A percentile compares a stretch with the other conserved stretches of the same genome.
These are phyloP conservation scores for Leccinum imitatum DNA, from an alignment of 768 basidiomycete genomes.

Conservation along the genomic window DNA sequence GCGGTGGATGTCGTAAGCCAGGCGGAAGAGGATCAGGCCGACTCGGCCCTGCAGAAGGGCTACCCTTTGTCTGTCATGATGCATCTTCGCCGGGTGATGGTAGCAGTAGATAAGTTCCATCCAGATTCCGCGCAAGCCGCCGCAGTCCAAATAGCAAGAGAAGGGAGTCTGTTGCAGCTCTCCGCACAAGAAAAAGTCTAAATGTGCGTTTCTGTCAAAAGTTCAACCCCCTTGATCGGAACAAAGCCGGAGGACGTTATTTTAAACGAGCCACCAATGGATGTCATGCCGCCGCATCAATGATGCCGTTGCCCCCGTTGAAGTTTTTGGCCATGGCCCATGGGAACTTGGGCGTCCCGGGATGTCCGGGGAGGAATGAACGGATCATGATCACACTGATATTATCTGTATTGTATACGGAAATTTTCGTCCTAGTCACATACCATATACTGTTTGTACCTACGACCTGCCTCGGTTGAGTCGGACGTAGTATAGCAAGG, in stretches of 20 bases:
- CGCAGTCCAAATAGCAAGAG: neutral
- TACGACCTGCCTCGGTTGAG: neutral
- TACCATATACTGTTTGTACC: neutral
- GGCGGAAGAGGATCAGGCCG: neutral
- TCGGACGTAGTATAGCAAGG: neutral
- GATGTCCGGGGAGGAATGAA: neutral
- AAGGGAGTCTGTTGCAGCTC: neutral
- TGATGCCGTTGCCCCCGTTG: neutral
- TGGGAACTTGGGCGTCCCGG: neutral
- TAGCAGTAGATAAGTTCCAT: neutral
- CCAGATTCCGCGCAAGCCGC: neutral
- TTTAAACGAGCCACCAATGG: neutral
- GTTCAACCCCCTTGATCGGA: conserved; percentile 8
- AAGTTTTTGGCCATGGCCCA: neutral
- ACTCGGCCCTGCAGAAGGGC: neutral
- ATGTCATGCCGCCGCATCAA: neutral
- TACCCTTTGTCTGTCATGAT: neutral
- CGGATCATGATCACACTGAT: neutral
- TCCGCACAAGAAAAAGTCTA: conserved; percentile 16
- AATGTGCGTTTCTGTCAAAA: conserved; percentile 17
- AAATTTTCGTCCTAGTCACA: neutral
- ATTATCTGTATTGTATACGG: neutral
- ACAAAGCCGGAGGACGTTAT: neutral
- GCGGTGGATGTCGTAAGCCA: conserved; percentile 5
- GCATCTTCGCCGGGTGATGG: neutral